These are phyloP conservation scores for Microbotryum silenes-acaulis DNA, from an alignment of 1,284 basidiomycete genomes.

Conservation along the genomic window DNA sequence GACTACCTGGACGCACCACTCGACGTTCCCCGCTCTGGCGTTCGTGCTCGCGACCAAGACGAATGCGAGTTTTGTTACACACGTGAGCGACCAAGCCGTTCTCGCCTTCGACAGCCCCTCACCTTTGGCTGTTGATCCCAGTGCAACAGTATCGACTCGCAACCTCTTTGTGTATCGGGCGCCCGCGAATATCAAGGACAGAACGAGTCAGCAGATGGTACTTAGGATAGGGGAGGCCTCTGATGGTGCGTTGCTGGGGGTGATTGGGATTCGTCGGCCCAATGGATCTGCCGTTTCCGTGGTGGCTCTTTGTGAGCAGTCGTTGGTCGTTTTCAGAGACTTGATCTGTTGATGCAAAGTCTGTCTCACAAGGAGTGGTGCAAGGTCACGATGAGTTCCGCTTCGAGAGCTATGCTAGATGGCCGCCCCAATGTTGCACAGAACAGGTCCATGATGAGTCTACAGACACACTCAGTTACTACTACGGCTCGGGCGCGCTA, in stretches of 20 bases:
- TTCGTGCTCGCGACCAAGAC: constrained; percentile 93
- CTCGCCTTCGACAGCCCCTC: constrained; percentile 61
- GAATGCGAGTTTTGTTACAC: constrained; percentile 73
- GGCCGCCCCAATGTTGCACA: no score
- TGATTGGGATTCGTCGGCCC: constrained; percentile 49
- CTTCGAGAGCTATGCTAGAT: no score
- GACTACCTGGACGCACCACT: constrained; percentile 60
- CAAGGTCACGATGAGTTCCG: no score
- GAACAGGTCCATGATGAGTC: no score
- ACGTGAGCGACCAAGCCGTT: constrained; percentile 52
- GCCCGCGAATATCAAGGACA: constrained; percentile 44
- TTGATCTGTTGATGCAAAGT: no score
- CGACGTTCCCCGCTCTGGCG: constrained; percentile 77
- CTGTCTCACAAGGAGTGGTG: no score
- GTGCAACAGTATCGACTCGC: constrained; percentile 47
- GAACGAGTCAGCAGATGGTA: constrained; percentile 65
- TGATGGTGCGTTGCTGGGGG: constrained; percentile 69
- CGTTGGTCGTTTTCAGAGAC: constrained; percentile 55
- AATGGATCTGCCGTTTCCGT: constrained; percentile 45
- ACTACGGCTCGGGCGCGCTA: no score
- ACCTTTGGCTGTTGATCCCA: constrained; percentile 36
- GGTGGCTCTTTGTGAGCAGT: constrained; percentile 67
- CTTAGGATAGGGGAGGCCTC: constrained; percentile 59
- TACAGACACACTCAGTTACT: no score
- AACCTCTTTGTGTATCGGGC: constrained; percentile 78